Conservation (phyloP, 768 basidiomycete genomes). For the Pluteus cervinus region DNA sequence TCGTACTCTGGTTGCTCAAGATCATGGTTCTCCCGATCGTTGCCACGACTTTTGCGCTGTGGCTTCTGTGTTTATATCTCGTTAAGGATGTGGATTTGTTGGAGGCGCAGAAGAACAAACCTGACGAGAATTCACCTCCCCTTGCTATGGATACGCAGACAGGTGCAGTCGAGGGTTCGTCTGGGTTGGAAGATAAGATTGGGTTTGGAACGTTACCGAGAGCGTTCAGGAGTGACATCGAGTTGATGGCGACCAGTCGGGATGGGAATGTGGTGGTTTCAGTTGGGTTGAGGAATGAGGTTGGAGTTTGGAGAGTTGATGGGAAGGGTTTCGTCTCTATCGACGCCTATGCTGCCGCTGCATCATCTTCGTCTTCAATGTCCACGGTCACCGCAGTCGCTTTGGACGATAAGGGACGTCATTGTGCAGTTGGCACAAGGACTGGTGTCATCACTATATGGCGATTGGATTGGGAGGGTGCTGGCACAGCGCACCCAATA, state of each 20-base stretch:
- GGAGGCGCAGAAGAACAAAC: conserved; percentile 72
- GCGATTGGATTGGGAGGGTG: conserved; percentile 37
- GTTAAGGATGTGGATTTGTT: conserved; percentile 88
- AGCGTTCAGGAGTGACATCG: conserved; percentile 77
- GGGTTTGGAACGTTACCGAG: conserved; percentile 72
- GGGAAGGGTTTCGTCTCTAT: conserved; percentile 35
- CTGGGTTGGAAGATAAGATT: conserved; percentile 37
- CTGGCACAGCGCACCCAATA: no score
- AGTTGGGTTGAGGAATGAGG: conserved; percentile 74
- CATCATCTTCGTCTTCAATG: conserved; percentile 40
- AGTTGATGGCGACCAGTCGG: conserved; percentile 65
- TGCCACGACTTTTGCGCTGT: conserved; percentile 67
- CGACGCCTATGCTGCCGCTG: conserved; percentile 42
- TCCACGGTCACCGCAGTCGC: conserved; percentile 56
- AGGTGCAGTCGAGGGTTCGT: no score
- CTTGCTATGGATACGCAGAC: conserved; percentile 19
- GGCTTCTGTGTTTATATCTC: conserved; percentile 74
- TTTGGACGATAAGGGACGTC: conserved; percentile 52
- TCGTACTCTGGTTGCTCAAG: conserved; percentile 70
- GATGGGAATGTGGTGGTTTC: conserved; percentile 63
- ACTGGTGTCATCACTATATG: conserved; percentile 62
- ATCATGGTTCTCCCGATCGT: conserved; percentile 84
- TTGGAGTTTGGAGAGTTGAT: conserved; percentile 60
- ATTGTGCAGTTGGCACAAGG: conserved; percentile 68
- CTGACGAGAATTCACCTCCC: conserved; percentile 33